Evolutionary conservation across 495 filamentous ascomycete species (phyloP), one percentile per base, ranked within the genome.

Genomic region (Sphaerosporella brunnea): DNA sequence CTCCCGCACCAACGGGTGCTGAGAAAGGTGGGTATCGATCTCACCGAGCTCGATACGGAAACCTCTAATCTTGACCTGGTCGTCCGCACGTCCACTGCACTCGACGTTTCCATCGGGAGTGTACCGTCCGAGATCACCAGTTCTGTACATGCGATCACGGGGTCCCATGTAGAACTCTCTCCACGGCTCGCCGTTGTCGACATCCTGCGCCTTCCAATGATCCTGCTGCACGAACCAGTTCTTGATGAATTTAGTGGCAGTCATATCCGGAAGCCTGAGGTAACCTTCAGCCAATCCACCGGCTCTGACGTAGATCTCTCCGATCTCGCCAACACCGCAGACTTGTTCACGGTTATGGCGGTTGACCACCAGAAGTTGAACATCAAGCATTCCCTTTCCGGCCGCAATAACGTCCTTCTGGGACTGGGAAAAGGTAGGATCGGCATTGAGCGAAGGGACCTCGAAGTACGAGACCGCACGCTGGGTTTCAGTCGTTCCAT

Each of bases 11-110:
- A 94, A 63, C 3, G 77, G 77, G 62, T 93, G 77, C 36, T 79
- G 73, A 35, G 77, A 78, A 16, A 95, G 67, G 56, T 87, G 77
- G 32, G 73, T 86, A 60, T 96, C 87, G 48, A 95, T 94, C 45
- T 96, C 90, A 50, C 82, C 82, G 23, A 96, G 77, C 64, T 96
- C 88, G 54, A 96, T 92, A 43, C 88, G 72, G 69, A 96, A 95
- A 3, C 88, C 88, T 42, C 88, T 79, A 52, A 96, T 93, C 67
- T 95, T 95, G 60, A 93, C 80, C 55, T 96, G 90, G 54, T 84
- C 73, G 57, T 97, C 90, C 8, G 76, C 81, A 41, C 90, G 75
- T 16, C 87, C 87, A 21, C 74, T 72, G 54, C 74, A 80, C 52
- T 80, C 79, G 23, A 82, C 77, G 53, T 79, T 75, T 32, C 87